These are phyloP conservation scores for Beta macrorhiza DNA, from an alignment of 179 eudicot species.

Conservation along the genomic window DNA sequence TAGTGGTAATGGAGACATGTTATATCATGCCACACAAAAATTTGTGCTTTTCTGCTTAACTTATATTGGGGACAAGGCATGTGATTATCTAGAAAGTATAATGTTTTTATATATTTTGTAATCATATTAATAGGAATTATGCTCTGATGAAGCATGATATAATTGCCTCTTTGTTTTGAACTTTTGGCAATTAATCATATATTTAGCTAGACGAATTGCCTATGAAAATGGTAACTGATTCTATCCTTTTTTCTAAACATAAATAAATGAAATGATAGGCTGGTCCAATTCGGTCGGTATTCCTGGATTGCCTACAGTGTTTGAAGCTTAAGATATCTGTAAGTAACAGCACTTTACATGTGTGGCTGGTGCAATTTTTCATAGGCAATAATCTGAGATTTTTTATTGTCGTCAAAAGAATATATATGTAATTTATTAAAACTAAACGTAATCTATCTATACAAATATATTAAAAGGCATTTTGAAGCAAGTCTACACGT, in stretches of 20 bases:
- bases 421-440: no score
- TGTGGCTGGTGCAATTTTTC: background rate
- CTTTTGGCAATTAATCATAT: slow-evolving; percentile 2
- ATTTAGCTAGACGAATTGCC: background rate
- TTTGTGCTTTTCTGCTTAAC: slow-evolving; percentile 34
- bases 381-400: no score
- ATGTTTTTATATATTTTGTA: slow-evolving; percentile 29
- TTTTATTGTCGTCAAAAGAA: no score
- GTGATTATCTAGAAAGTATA: slow-evolving; percentile 25
- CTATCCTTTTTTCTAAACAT: background rate
- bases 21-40: slow-evolving; percentile 18
- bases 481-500: no score
- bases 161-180: background rate
- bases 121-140: slow-evolving; percentile 26
- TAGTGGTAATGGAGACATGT: slow-evolving; percentile 31
- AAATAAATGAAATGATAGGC: background rate
- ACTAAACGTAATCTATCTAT: no score
- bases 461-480: no score
- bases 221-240: background rate
- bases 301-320: background rate
- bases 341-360: background rate
- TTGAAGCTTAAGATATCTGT: background rate
- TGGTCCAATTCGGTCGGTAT: background rate
- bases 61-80: slow-evolving; percentile 29
- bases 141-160: slow-evolving; percentile 1